phyloP scores from a whole-genome alignment of 805 yeast species.

The Ogataea allantospora region DNA sequence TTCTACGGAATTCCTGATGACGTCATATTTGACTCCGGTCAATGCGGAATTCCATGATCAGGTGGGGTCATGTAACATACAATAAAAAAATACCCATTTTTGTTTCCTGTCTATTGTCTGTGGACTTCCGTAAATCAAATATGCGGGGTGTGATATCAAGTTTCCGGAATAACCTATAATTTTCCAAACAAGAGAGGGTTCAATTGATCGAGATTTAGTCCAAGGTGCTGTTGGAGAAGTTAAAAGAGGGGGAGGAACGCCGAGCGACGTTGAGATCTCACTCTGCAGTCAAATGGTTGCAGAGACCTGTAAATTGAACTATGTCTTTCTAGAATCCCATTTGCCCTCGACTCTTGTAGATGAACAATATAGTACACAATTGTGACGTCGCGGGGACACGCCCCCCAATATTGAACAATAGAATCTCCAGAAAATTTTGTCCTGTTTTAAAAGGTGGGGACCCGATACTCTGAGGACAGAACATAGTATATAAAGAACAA shows the following conservation, averaged over 20 bases:
- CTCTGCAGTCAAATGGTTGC: too few relatives aligned
- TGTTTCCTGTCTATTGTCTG: slow-evolving; percentile 1
- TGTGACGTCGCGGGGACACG: background rate
- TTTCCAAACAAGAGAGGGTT: slow-evolving; percentile 3
- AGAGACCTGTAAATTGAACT: too few relatives aligned
- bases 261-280: slow-evolving; percentile 4
- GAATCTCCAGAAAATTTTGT: slow-evolving; percentile 8
- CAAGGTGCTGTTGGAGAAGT: background rate
- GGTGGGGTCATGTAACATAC: background rate
- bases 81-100: background rate
- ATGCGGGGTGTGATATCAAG: slow-evolving; percentile 2
- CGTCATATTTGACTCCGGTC: background rate
- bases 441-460: slow-evolving; percentile 4
- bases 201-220: background rate
- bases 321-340: too few relatives aligned
- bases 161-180: slow-evolving; percentile 1
- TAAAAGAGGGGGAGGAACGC: background rate
- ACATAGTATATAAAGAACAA: slow-evolving; percentile 7
- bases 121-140: slow-evolving; percentile 10
- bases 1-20: slow-evolving; percentile 10
- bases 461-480: background rate
- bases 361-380: background rate
- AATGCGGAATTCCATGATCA: slow-evolving; percentile 1
- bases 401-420: slow-evolving; percentile 1
- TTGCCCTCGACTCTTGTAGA: background rate